phyloP scores from a whole-genome alignment of 2,329 filamentous ascomycete genomes.

The Aspergillus neoniger region DNA sequence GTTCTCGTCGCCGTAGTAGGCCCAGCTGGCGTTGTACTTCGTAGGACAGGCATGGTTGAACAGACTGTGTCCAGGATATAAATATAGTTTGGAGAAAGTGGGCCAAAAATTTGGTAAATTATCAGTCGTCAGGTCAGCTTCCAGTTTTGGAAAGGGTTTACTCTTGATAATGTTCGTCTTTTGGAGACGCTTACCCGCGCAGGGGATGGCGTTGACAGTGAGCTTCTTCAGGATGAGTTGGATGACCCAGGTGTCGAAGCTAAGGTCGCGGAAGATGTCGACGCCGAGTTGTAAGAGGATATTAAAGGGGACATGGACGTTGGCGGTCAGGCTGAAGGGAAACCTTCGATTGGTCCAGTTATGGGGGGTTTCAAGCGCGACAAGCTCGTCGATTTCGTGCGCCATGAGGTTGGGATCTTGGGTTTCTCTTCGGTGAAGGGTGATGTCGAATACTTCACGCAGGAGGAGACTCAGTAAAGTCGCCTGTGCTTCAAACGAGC shows the following conservation, averaged over 20 bases:
- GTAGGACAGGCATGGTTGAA: conserved; percentile 33
- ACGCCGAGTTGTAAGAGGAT: conserved; percentile 38
- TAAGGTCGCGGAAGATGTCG: conserved; percentile 39
- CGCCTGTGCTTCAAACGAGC: conserved; percentile 35
- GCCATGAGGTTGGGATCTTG: conserved; percentile 30
- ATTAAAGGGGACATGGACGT: conserved; percentile 41
- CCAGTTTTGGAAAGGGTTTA: not conserved
- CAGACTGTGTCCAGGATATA: conserved; percentile 36
- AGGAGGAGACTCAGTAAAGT: conserved; percentile 38
- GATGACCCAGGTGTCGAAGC: conserved; percentile 42
- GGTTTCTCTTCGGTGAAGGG: conserved; percentile 31
- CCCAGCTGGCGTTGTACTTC: conserved; percentile 32
- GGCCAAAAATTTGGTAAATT: conserved; percentile 21
- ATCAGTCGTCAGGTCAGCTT: not conserved
- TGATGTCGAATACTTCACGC: conserved; percentile 40
- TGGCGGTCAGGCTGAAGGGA: conserved; percentile 38
- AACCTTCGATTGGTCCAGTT: conserved; percentile 24
- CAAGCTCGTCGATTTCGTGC: conserved; percentile 39
- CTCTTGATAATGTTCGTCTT: not conserved
- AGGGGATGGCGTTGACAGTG: conserved; percentile 33
- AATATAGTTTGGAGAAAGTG: conserved; percentile 31
- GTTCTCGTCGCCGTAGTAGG: conserved; percentile 26
- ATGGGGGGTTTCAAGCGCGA: conserved; percentile 27
- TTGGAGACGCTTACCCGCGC: conserved; percentile 17
- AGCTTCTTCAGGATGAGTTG: conserved; percentile 38